These are phyloP conservation scores for Gentiana straminea DNA, from an alignment of 257 asterid species.

Conservation along the genomic window DNA sequence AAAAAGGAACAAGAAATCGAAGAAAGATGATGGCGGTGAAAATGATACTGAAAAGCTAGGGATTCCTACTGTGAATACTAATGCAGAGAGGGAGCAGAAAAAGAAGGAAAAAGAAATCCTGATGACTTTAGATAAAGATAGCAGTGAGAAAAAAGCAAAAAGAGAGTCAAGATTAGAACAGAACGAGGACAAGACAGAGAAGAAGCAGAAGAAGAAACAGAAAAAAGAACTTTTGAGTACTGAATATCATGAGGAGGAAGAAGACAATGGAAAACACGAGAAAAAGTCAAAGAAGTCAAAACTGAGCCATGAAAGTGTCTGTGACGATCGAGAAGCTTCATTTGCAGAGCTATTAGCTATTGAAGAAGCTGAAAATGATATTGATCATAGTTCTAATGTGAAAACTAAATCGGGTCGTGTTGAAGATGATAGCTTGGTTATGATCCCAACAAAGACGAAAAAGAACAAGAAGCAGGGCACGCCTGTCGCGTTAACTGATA, in stretches of 20 bases:
- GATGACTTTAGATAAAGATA: slow-evolving; percentile 16
- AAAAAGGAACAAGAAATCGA: slow-evolving; percentile 15
- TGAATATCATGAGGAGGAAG: slow-evolving; percentile 12
- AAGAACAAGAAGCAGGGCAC: slow-evolving; percentile 22
- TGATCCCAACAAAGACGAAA: slow-evolving; percentile 27
- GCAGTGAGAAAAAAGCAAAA: slow-evolving; percentile 23
- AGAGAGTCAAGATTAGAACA: slow-evolving; percentile 16
- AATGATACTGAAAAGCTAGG: slow-evolving; percentile 7
- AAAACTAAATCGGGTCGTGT: slow-evolving; percentile 14
- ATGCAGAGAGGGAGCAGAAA: slow-evolving; percentile 14
- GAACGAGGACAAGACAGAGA: slow-evolving; percentile 16
- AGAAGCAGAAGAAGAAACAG: slow-evolving; percentile 34
- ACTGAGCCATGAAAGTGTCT: slow-evolving; percentile 19
- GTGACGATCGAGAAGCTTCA: slow-evolving; percentile 59
- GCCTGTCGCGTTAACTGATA: slow-evolving; percentile 27
- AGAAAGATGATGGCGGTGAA: slow-evolving; percentile 16
- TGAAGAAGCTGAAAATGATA: slow-evolving; percentile 12
- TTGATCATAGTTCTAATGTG: slow-evolving; percentile 6
- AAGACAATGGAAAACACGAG: slow-evolving; percentile 12
- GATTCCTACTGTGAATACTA: slow-evolving; percentile 13
- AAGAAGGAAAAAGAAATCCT: slow-evolving; percentile 20
- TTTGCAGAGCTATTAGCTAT: slow-evolving; percentile 37
- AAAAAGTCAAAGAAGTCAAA: slow-evolving; percentile 28
- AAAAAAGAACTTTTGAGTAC: slow-evolving; percentile 15
- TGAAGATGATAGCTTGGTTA: slow-evolving; percentile 27